Conservation (phyloP, 2,329 filamentous ascomycete genomes). For the Macrophomina tecta region DNA sequence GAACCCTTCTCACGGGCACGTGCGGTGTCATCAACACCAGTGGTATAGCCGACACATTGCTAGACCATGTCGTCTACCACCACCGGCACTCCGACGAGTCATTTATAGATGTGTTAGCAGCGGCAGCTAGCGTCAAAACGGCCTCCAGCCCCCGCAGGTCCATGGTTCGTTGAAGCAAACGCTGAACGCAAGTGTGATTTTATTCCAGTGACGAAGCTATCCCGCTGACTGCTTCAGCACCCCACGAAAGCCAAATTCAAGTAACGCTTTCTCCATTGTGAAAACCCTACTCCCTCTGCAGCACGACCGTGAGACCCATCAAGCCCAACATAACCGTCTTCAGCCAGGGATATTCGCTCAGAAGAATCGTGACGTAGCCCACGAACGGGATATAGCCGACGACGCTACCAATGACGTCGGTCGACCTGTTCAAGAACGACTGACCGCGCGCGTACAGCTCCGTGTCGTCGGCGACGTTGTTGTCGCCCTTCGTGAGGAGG, state of each 20-base stretch:
- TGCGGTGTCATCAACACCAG: no score
- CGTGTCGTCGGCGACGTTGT: conserved; percentile 92
- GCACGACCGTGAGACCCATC: conserved; percentile 91
- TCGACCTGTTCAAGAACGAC: conserved; percentile 78
- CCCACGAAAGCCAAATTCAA: no score
- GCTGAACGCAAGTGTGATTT: no score
- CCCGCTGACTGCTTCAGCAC: neutral
- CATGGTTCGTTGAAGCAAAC: no score
- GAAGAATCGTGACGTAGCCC: conserved; percentile 93
- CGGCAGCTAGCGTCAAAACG: no score
- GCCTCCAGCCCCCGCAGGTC: no score
- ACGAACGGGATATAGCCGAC: conserved; percentile 92
- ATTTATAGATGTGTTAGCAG: no score
- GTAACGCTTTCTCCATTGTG: neutral
- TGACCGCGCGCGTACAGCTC: conserved; percentile 87
- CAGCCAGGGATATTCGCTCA: conserved; percentile 95
- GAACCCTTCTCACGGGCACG: no score
- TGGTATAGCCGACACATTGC: no score
- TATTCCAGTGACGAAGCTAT: neutral
- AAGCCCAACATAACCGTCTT: conserved; percentile 94
- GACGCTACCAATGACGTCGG: conserved; percentile 93
- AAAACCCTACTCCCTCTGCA: conserved; percentile 76
- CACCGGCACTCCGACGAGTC: no score
- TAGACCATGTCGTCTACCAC: no score
- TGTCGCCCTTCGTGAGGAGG: conserved; percentile 96